A percentile compares a stretch with the other conserved stretches of the same genome.
Evolutionary conservation across 805 yeast species (phyloP).

Genomic region (Wickerhamiella australiensis): DNA sequence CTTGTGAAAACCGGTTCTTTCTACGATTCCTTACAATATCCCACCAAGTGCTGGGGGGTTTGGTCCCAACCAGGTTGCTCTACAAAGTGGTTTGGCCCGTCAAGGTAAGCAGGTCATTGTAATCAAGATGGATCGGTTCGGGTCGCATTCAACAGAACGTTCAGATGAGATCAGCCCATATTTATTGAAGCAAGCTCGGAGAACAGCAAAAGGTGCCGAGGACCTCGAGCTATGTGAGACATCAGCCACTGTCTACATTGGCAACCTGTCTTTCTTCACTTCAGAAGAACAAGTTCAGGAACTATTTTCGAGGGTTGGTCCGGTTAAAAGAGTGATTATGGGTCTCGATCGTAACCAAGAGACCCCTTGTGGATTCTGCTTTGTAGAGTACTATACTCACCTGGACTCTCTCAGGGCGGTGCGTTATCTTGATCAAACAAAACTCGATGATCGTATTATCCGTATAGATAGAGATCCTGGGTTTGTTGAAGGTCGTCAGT

Average conservation of each 20-base stretch:
- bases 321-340: constrained; percentile 73
- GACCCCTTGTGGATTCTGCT: constrained; percentile 96
- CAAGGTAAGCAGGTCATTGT: no score
- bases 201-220: constrained; percentile 31
- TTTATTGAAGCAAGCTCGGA: constrained; percentile 27
- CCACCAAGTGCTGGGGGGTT: no score
- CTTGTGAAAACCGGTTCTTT: no score
- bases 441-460: constrained; percentile 68
- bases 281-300: constrained; percentile 92
- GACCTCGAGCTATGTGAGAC: constrained; percentile 54
- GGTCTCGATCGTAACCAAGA: constrained; percentile 82
- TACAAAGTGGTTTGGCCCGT: no score
- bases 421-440: constrained; percentile 69
- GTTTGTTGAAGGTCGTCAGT: constrained; percentile 88
- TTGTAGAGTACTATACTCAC: constrained; percentile 61
- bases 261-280: constrained; percentile 78
- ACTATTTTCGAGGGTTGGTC: constrained; percentile 63
- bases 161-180: constrained; percentile 29
- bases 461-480: constrained; percentile 94
- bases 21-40: no score
- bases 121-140: constrained; percentile 16
- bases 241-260: constrained; percentile 77
- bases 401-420: constrained; percentile 71
- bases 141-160: constrained; percentile 29
- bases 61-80: background rate